Conservation (phyloP, 257 asterid genomes). For the Thymus mandschuricus region DNA sequence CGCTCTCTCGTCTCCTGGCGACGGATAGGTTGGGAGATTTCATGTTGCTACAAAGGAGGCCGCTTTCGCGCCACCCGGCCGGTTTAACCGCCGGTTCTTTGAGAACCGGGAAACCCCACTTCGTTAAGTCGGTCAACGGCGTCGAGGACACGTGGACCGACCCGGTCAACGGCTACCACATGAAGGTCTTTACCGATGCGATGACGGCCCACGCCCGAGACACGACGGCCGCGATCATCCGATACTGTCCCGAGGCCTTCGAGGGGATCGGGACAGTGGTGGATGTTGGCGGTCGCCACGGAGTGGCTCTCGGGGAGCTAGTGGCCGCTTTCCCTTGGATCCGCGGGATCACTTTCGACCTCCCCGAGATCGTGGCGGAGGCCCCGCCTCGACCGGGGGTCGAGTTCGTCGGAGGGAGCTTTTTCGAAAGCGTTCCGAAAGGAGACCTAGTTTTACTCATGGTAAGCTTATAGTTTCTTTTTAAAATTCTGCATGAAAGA, state of each 20-base stretch:
- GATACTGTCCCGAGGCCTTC: slow-evolving; percentile 36
- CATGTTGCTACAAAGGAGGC: background rate
- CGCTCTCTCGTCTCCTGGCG: slow-evolving; percentile 22
- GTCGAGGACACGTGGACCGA: slow-evolving; percentile 39
- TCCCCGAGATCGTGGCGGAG: slow-evolving; percentile 49
- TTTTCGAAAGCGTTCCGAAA: slow-evolving; percentile 52
- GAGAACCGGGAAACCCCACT: slow-evolving; percentile 4
- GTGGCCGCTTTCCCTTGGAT: slow-evolving; percentile 49
- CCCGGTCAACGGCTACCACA: slow-evolving; percentile 1
- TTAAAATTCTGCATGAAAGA: background rate
- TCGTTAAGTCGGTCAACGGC: slow-evolving; percentile 31
- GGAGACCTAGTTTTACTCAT: slow-evolving; percentile 56
- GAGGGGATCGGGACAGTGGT: slow-evolving; percentile 49
- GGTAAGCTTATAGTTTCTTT: slow-evolving; percentile 35
- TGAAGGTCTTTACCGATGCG: slow-evolving; percentile 42
- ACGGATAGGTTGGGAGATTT: slow-evolving; percentile 2
- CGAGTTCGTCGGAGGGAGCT: slow-evolving; percentile 55
- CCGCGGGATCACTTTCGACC: slow-evolving; percentile 46
- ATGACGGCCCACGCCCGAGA: slow-evolving; percentile 50
- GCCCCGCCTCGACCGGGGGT: slow-evolving; percentile 41
- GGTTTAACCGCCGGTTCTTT: slow-evolving; percentile 24
- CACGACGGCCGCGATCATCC: slow-evolving; percentile 28
- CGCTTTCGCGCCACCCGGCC: slow-evolving; percentile 9
- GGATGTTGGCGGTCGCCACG: slow-evolving; percentile 70
- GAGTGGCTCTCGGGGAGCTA: slow-evolving; percentile 41